Percentiles rank a stretch among this genome's conserved stretches.
phyloP scores from a whole-genome alignment of 2,329 filamentous ascomycete genomes.

The Aspergillus proliferans region DNA sequence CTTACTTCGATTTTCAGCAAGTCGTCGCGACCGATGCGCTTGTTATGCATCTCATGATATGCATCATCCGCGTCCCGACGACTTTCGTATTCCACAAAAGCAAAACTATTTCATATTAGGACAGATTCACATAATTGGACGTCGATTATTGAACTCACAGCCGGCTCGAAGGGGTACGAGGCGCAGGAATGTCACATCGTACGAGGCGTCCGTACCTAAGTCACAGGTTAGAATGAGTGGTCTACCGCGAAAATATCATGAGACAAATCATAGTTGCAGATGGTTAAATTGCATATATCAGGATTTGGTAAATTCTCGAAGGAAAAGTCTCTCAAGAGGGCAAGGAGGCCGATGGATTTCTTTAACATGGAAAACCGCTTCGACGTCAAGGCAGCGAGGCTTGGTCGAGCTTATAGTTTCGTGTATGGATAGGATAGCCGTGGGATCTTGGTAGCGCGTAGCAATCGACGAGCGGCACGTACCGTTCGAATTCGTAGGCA shows the following conservation, averaged over 20 bases:
- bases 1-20: conserved; percentile 93
- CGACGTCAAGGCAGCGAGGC: conserved; percentile 15
- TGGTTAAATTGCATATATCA: neutral
- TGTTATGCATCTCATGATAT: conserved; percentile 99
- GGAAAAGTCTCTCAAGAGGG: neutral
- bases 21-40: conserved; percentile 92
- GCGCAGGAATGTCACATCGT: conserved; percentile 95
- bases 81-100: conserved; percentile 98
- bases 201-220: conserved; percentile 91
- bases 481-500: conserved; percentile 99
- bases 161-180: conserved; percentile 84
- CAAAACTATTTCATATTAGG: conserved; percentile 60
- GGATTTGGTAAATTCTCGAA: neutral
- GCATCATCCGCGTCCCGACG: conserved; percentile 97
- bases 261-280: neutral
- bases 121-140: conserved; percentile 23
- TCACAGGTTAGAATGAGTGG: conserved; percentile 32
- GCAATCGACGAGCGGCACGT: conserved; percentile 59
- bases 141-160: conserved; percentile 61
- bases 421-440: conserved; percentile 24
- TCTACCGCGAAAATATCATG: neutral
- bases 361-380: conserved; percentile 9
- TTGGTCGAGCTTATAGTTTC: conserved; percentile 32
- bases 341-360: conserved; percentile 2
- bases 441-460: conserved; percentile 38